These are phyloP conservation scores for Penicillium sp. DNA, from an alignment of 2,329 filamentous ascomycete species.

Conservation along the genomic window DNA sequence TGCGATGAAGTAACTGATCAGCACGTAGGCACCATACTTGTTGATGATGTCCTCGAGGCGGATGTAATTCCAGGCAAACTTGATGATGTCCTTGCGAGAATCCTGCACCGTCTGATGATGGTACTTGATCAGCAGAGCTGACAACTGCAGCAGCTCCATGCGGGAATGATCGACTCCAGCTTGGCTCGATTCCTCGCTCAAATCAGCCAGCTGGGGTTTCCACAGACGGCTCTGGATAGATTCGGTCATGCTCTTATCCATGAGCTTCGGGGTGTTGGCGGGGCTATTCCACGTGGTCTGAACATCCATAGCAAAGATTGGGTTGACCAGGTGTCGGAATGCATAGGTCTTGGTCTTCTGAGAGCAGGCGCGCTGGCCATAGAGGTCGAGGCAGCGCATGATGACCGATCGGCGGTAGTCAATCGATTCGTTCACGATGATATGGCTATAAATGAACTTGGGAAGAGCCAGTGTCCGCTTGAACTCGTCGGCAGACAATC, in stretches of 20 bases:
- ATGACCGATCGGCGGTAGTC: slow-evolving; percentile 85
- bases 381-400: slow-evolving; percentile 84
- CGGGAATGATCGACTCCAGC: slow-evolving; percentile 92
- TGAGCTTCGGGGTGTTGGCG: slow-evolving; percentile 70
- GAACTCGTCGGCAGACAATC: slow-evolving; percentile 81
- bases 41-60: slow-evolving; percentile 98
- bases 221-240: slow-evolving; percentile 91
- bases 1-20: slow-evolving; percentile 97
- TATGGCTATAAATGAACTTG: slow-evolving; percentile 80
- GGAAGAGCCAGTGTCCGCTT: slow-evolving; percentile 77
- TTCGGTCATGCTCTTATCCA: slow-evolving; percentile 87
- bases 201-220: slow-evolving; percentile 84
- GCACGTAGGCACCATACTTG: slow-evolving; percentile 96
- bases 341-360: slow-evolving; percentile 94
- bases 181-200: slow-evolving; percentile 80
- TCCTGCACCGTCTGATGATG: slow-evolving; percentile 87
- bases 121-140: slow-evolving; percentile 93
- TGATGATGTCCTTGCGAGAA: slow-evolving; percentile 95
- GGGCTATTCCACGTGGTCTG: slow-evolving; percentile 75
- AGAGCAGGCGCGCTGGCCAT: slow-evolving; percentile 75
- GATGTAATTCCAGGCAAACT: slow-evolving; percentile 99
- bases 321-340: slow-evolving; percentile 90
- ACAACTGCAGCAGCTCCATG: slow-evolving; percentile 94
- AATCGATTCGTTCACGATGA: slow-evolving; percentile 83
- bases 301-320: slow-evolving; percentile 94